Evolutionary conservation across 2,329 filamentous ascomycete genomes (phyloP), one percentile per base, ranked within the genome.

Genomic region (Cladophialophora yegresii): DNA sequence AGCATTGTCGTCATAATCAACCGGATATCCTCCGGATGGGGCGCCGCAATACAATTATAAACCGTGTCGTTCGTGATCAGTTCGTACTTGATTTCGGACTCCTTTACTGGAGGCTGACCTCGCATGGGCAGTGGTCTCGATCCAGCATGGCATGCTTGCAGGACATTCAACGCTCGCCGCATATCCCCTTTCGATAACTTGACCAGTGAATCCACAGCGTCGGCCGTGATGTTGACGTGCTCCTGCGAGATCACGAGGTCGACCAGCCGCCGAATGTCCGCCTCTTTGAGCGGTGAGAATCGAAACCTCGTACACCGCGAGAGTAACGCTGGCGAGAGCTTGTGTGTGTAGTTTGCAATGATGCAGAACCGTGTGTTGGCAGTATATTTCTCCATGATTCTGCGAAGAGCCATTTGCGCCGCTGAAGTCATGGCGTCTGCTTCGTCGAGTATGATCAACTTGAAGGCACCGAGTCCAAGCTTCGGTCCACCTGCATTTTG

Each of bases 371-470:
- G 85, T 2, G 95, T 97, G 80, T 99, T 99, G 65, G 91, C 91
- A 0, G 95, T 99, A 80, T 99, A 99, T 80, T 96, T 96, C 76
- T 99, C 95, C 95, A 99, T 99, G 74, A 99, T 98, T 54, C 95
- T 84, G 67, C 95, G 86, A 61, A 99, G 82, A 0, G 95, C 95
- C 93, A 99, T 99, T 78, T 99, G 95, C 5, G 95, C 95, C 0
- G 93, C 96, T 60, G 91, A 90, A n/a, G 95, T 99, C 95, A 99
- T 99, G 60, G 95, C 95, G 76, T 99, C 95, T n/a, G 95, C 95
- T 81, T 99, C 95, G 77, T 99, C 95, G 4, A 99, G 86, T 61
- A 99, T 91, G 75, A 99, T 98, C 71, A 99, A 87, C 81, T 99
- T 99, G 82, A 90, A 99, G 3, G 85, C 85, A 0, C 90, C 91